These are phyloP conservation scores for Hypoxylon sp. DNA, from an alignment of 2,329 filamentous ascomycete genomes.

Conservation along the genomic window DNA sequence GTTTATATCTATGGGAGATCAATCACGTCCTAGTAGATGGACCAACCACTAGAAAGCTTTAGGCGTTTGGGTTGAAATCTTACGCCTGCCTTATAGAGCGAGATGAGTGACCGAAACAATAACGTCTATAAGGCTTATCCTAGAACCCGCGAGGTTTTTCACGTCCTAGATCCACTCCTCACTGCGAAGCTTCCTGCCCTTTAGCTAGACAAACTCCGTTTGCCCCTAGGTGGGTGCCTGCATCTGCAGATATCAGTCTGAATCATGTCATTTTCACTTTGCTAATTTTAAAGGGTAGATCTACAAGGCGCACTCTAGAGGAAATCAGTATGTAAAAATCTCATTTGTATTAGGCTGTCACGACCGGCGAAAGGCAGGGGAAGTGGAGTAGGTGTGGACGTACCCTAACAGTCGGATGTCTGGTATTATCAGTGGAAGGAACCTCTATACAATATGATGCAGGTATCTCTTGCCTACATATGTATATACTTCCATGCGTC, in stretches of 20 bases:
- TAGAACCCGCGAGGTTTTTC: neutral
- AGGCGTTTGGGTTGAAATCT: neutral
- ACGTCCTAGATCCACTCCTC: slow-evolving; percentile 1
- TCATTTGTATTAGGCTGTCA: neutral
- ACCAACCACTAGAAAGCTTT: neutral
- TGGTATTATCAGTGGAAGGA: neutral
- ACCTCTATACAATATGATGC: neutral
- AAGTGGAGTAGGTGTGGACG: neutral
- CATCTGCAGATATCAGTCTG: slow-evolving; percentile 19
- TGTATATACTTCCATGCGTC: neutral
- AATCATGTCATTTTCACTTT: slow-evolving; percentile 1
- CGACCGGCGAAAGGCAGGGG: neutral
- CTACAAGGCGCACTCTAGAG: neutral
- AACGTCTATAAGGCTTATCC: neutral
- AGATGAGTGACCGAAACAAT: neutral
- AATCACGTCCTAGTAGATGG: neutral
- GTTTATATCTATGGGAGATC: neutral
- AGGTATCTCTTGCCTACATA: neutral
- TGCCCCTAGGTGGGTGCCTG: slow-evolving; percentile 27
- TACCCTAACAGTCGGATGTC: neutral
- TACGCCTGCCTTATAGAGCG: neutral
- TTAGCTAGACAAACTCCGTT: slow-evolving; percentile 17
- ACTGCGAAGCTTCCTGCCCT: neutral
- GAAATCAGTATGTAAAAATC: neutral
- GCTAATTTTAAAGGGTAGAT: neutral